A percentile compares a stretch with the other conserved stretches of the same genome.
Conservation (phyloP, 2,329 filamentous ascomycete species). For the Metarhizium anisopliae region DNA sequence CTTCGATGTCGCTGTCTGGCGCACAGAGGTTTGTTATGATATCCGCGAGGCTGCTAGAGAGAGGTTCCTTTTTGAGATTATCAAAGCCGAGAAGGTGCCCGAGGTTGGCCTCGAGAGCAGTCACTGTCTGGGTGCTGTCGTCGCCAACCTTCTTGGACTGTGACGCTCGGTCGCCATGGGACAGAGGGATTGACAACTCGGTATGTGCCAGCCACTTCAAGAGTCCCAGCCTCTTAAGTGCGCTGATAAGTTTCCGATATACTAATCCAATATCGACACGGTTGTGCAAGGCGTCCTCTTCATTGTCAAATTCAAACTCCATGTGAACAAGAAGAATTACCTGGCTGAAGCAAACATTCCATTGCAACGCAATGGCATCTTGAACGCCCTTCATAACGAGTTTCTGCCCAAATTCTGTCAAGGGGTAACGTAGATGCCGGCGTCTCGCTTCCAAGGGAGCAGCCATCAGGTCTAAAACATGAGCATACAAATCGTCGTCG, state of each 20-base stretch:
- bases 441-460: constrained; percentile 35
- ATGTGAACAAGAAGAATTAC: constrained; percentile 78
- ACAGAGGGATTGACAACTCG: constrained; percentile 42
- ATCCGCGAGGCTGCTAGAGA: constrained; percentile 55
- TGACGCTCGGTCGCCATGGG: constrained; percentile 26
- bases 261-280: constrained; percentile 59
- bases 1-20: constrained; percentile 55
- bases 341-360: constrained; percentile 70
- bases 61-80: constrained; percentile 38
- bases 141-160: constrained; percentile 29
- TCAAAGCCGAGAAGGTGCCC: constrained; percentile 55
- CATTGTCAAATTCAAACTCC: constrained; percentile 70
- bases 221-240: constrained; percentile 67
- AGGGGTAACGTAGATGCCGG: constrained; percentile 37
- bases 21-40: constrained; percentile 58
- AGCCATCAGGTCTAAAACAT: constrained; percentile 38
- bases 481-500: constrained; percentile 44
- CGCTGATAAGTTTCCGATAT: constrained; percentile 59
- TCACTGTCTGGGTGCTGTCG: constrained; percentile 42
- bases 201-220: constrained; percentile 58
- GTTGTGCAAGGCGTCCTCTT: constrained; percentile 54
- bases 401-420: constrained; percentile 70
- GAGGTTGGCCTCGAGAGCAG: constrained; percentile 50
- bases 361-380: constrained; percentile 66
- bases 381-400: constrained; percentile 68